Conservation (phyloP, 139 green algal species). For the Micractinium conductrix region DNA sequence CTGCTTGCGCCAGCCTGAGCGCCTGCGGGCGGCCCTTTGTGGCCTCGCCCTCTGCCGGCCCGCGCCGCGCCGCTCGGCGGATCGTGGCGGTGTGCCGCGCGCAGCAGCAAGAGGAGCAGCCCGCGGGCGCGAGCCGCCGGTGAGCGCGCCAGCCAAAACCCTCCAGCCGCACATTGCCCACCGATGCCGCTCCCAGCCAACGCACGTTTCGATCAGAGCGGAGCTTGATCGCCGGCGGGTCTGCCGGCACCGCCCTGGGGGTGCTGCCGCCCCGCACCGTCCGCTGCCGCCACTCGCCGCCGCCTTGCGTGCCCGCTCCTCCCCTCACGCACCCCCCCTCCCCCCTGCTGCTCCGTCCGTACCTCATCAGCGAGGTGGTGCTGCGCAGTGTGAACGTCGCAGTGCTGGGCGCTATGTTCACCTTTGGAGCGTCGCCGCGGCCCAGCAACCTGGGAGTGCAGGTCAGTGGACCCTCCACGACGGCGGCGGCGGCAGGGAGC, state of each 20-base stretch:
- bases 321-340: background rate
- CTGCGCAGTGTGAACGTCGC: constrained; percentile 69
- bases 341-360: background rate
- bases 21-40: background rate
- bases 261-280: background rate
- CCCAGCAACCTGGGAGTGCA: too few species aligned
- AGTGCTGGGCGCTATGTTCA: constrained; percentile 78
- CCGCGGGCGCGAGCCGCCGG: background rate
- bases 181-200: too few species aligned
- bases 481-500: too few species aligned
- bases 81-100: background rate
- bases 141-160: background rate
- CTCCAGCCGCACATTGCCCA: background rate
- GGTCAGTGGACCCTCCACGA: too few species aligned
- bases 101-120: background rate
- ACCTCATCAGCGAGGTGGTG: constrained; percentile 70
- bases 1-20: background rate
- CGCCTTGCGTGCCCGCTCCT: background rate
- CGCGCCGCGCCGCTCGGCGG: background rate
- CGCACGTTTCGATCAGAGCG: background rate
- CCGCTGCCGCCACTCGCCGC: too few species aligned
- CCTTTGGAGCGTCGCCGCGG: too few species aligned
- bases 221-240: background rate
- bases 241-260: background rate
- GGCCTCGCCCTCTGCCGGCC: background rate